Base-by-base conservation (phyloP, 257 asterid genomes). In the Lavandula angustifolia region DNA sequence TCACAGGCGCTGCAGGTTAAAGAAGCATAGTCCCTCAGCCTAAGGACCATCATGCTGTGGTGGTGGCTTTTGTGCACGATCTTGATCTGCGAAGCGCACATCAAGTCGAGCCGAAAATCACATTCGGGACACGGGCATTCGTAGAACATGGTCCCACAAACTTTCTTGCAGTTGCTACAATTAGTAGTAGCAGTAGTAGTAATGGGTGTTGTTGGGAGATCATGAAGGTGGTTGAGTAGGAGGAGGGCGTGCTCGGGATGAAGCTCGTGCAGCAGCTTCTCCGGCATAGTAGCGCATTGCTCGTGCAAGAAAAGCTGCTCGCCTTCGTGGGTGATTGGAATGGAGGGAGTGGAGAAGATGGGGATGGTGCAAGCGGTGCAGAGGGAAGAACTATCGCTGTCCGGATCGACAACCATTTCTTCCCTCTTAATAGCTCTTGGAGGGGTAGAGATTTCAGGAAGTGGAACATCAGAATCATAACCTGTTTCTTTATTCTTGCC, bases 1-100 rank as follows among this genome's bases (percentile, higher is more conserved):
- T 55, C 69, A 50, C 75, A 70, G 0, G 69, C 69, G 11, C 6
- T 11, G 32, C 75, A 70, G 9, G 40, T 46, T 18, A 62, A 61
- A 9, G 57, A 32, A 18, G 47, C 11, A 5, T 7, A 18, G 14
- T 60, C 54, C 13, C 32, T 54, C 4, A 14, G 2, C 37, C 48
- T 9, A 4, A 43, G 34, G 40, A 44, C 55, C 12, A 42, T 50
- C 55, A 60, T 6, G 35, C 4, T 7, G 48, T 50, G 68, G 12
- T 9, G 1, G 68, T 69, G 72, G 64, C 72, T 54, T 17, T 56
- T 54, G 49, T 67, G 72, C 10, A 31, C 1, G 55, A 57, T 33
- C 31, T 3, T 59, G 46, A 69, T 9, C 62, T 56, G n/a, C 54
- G 9, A 8, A 13, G 34, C 62, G 11, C 71, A 66, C 11, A 31